These are phyloP conservation scores for Candida ovalis DNA, from an alignment of 805 yeast genomes.

Conservation along the genomic window DNA sequence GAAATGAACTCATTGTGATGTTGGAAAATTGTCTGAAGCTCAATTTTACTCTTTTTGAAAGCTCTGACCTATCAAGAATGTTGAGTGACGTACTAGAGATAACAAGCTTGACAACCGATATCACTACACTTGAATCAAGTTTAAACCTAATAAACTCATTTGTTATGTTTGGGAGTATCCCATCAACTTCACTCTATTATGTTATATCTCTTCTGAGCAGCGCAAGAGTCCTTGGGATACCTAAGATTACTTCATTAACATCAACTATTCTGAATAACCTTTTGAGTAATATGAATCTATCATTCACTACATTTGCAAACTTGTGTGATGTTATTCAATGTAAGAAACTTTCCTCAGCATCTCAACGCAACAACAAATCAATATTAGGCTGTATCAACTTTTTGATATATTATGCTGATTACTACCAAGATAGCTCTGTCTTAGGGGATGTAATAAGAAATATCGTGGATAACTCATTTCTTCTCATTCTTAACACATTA, in stretches of 20 bases:
- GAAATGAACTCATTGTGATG: constrained; percentile 11
- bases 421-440: constrained; percentile 5
- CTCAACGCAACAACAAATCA: constrained; percentile 8
- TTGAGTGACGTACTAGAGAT: constrained; percentile 10
- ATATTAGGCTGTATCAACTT: constrained; percentile 20
- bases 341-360: constrained; percentile 3
- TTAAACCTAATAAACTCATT: constrained; percentile 14
- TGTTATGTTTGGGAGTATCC: constrained; percentile 14
- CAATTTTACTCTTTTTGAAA: constrained; percentile 19
- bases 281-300: constrained; percentile 8
- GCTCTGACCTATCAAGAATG: constrained; percentile 6
- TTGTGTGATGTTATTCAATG: constrained; percentile 19
- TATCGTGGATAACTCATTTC: constrained; percentile 15
- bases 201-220: constrained; percentile 13
- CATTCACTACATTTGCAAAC: constrained; percentile 10
- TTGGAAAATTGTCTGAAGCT: constrained; percentile 19
- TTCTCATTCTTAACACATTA: constrained; percentile 13
- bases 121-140: constrained; percentile 11
- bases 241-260: constrained; percentile 6
- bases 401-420: constrained; percentile 12
- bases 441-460: constrained; percentile 13
- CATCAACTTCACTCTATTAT: constrained; percentile 8
- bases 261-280: constrained; percentile 9
- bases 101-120: constrained; percentile 11
- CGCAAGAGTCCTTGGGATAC: constrained; percentile 12